Conservation (phyloP, 2,329 filamentous ascomycete genomes). For the Cytospora paraplurivora region DNA sequence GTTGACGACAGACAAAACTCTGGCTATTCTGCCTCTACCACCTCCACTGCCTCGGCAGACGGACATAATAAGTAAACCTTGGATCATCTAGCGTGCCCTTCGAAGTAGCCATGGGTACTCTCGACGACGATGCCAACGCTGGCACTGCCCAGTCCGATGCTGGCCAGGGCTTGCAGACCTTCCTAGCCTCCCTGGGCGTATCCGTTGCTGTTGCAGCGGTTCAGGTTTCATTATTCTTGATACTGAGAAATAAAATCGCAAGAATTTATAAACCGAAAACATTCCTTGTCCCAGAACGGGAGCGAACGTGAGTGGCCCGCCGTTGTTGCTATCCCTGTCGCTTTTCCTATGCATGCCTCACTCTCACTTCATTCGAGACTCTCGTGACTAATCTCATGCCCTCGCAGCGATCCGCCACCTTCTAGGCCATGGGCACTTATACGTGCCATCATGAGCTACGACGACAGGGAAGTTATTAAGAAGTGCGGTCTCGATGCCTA, state of each 20-base stretch:
- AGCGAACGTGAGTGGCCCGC: conserved; percentile 58
- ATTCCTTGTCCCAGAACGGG: conserved; percentile 81
- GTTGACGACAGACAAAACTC: background rate
- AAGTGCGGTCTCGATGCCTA: conserved; percentile 97
- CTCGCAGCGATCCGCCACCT: conserved; percentile 61
- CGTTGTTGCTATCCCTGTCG: background rate
- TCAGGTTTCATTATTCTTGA: conserved; percentile 69
- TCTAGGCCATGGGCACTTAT: conserved; percentile 54
- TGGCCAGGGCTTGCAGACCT: conserved; percentile 55
- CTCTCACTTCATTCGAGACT: background rate
- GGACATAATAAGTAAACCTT: background rate
- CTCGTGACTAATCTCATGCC: conserved; percentile 4
- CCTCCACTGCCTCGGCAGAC: background rate
- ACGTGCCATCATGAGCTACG: conserved; percentile 64
- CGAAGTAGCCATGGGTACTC: conserved; percentile 24
- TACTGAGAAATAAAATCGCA: conserved; percentile 76
- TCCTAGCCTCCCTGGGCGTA: conserved; percentile 65
- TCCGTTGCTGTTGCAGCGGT: conserved; percentile 65
- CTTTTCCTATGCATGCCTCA: background rate
- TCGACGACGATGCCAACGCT: conserved; percentile 23
- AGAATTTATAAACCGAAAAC: conserved; percentile 87
- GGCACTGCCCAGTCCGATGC: conserved; percentile 37
- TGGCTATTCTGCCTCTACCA: background rate
- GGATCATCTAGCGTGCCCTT: conserved; percentile 1
- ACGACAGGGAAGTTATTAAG: conserved; percentile 82